Base-by-base conservation (phyloP, 139 green algal genomes). In the Zygnema cylindricum region DNA sequence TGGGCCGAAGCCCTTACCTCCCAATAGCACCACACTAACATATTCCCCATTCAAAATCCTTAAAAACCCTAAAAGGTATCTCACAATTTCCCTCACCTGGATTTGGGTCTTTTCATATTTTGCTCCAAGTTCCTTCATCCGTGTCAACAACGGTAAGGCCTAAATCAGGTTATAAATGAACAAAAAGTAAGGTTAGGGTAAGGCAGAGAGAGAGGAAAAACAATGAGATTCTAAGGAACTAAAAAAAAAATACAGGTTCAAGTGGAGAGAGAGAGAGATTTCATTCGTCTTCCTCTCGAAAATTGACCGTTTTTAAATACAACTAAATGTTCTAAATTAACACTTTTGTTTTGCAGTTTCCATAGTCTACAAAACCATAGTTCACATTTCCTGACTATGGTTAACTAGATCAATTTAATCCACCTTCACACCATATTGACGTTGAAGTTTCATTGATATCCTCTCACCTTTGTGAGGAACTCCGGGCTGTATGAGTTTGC, bases 61-160 rank as follows among this genome's bases (percentile, higher is more conserved):
- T n/a, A 73, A 73, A 30, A 73, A n/a, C 30, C 30, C 30, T 30
- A n/a, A 73, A 73, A 73, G 30, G 30, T 73, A 73, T 41, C 71
- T 79, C 36, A 3, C 43, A 3, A 11, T 41, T 16, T 55, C 36
- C 11, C 36, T 35, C 40, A 84, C 77, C 77, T 86, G 84, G 33
- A 86, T 89, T 43, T 71, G 73, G 2, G 84, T 89, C 82, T 89
- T 90, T 41, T 78, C 86, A 7, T 91, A 91, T 38, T 91, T 78
- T 36, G 54, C 36, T 7, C 86, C 86, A 0, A 91, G 79, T 43
- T 87, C 63, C 85, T 55, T 69, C 79, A 91, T 43, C 2, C 81
- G 57, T 2, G n/a, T 43, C 1, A 91, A 54, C 32, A 89, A 2
- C 7, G 86, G 86, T 36, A 55, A 23, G 0, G 81, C 81, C 85